phyloP scores from a whole-genome alignment of 2,329 filamentous ascomycete species.

The Aschersonia sp. region DNA sequence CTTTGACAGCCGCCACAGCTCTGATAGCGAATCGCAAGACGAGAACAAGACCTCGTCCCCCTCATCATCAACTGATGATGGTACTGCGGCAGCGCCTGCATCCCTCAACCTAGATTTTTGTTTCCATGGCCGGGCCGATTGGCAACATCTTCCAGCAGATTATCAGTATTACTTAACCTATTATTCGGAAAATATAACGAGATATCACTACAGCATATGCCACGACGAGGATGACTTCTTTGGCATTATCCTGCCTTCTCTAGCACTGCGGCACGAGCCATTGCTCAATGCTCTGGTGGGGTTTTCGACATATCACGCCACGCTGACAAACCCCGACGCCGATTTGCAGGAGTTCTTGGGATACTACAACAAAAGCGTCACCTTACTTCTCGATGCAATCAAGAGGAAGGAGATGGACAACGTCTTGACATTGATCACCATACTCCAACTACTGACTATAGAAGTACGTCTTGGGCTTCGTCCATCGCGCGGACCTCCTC shows the following conservation, averaged over 20 bases:
- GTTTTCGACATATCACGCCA: slow-evolving; percentile 78
- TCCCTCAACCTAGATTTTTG: slow-evolving; percentile 11
- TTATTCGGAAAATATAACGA: slow-evolving; percentile 61
- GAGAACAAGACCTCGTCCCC: slow-evolving; percentile 36
- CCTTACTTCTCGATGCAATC: slow-evolving; percentile 56
- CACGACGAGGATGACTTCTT: slow-evolving; percentile 61
- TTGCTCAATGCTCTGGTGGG: slow-evolving; percentile 76
- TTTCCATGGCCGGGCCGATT: slow-evolving; percentile 24
- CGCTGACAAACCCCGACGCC: slow-evolving; percentile 53
- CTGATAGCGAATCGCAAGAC: slow-evolving; percentile 38
- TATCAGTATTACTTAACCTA: slow-evolving; percentile 67
- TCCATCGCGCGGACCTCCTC: neutral
- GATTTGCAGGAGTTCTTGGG: slow-evolving; percentile 69
- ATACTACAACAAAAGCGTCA: slow-evolving; percentile 84
- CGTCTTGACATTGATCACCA: slow-evolving; percentile 66
- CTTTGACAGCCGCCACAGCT: slow-evolving; percentile 26
- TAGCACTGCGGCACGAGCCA: slow-evolving; percentile 61
- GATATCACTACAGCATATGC: slow-evolving; percentile 71
- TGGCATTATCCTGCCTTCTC: slow-evolving; percentile 50
- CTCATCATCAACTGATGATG: slow-evolving; percentile 28
- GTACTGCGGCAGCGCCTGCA: slow-evolving; percentile 12
- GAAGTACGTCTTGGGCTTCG: slow-evolving; percentile 45
- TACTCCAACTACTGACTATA: slow-evolving; percentile 82
- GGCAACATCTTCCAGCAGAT: slow-evolving; percentile 49
- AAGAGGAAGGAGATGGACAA: slow-evolving; percentile 56